Percentiles rank a stretch among this genome's conserved stretches.
phyloP scores from a whole-genome alignment of 2,329 filamentous ascomycete genomes.

The Ophiostoma fasciatum region DNA sequence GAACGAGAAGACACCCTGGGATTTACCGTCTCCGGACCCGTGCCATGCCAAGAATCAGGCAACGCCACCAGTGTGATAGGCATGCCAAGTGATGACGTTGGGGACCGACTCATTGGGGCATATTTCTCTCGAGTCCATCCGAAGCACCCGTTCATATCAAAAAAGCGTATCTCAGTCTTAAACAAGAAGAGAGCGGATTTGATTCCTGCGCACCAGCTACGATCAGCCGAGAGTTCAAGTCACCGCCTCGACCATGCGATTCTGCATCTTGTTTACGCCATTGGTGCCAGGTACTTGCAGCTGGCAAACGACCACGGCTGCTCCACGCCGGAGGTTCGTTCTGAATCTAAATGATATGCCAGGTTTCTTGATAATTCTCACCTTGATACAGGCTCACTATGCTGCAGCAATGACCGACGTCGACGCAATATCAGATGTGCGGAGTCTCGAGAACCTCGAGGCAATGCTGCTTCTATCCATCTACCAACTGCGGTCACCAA shows the following conservation, averaged over 20 bases:
- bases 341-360: no score
- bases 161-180: background rate
- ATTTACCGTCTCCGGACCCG: no score
- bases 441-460: conserved; percentile 3
- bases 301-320: conserved; percentile 2
- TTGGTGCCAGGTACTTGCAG: conserved; percentile 4
- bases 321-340: background rate
- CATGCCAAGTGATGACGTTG: conserved; percentile 4
- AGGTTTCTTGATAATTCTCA: no score
- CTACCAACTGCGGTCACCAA: conserved; percentile 3
- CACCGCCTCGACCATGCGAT: conserved; percentile 2
- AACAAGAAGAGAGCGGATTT: background rate
- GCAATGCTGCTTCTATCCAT: conserved; percentile 5
- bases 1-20: no score
- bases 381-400: conserved; percentile 3
- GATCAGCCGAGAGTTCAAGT: background rate
- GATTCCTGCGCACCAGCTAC: background rate
- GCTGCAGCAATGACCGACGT: conserved; percentile 1
- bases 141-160: conserved; percentile 1
- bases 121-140: conserved; percentile 3
- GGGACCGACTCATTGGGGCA: conserved; percentile 1
- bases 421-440: conserved; percentile 1
- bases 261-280: conserved; percentile 4
- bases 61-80: no score
- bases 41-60: no score